phyloP scores from a whole-genome alignment of 1,139 yeast genomes.

The Suhomyces guaymorum region DNA sequence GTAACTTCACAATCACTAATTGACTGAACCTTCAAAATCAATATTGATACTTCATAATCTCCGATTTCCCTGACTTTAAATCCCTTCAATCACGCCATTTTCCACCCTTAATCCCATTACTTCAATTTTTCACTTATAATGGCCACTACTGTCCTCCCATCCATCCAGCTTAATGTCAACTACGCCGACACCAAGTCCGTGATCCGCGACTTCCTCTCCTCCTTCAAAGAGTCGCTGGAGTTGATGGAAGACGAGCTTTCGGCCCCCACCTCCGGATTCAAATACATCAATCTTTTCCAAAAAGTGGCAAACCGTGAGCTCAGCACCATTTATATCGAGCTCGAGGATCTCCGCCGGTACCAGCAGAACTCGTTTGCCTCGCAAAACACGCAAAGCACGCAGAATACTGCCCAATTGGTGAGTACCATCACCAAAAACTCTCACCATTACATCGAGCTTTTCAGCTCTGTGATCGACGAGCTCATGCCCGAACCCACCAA shows the following conservation, averaged over 20 bases:
- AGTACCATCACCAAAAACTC: conserved; percentile 71
- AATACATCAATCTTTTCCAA: conserved; percentile 77
- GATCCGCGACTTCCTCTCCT: conserved; percentile 58
- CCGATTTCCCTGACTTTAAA: too few relatives aligned
- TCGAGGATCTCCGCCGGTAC: conserved; percentile 78
- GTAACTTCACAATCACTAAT: too few relatives aligned
- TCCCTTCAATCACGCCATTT: neutral
- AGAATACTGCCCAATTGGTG: conserved; percentile 44
- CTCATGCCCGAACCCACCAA: conserved; percentile 81
- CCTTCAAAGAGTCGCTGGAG: conserved; percentile 57
- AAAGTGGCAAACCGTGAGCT: conserved; percentile 80
- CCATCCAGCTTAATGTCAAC: conserved; percentile 62
- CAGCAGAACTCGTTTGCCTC: conserved; percentile 49
- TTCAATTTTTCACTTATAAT: conserved; percentile 8
- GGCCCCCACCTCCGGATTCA: conserved; percentile 52
- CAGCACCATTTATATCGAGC: conserved; percentile 67
- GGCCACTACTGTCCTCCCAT: conserved; percentile 48
- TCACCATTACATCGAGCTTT: conserved; percentile 74
- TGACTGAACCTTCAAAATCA: conserved; percentile 1
- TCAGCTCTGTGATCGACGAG: conserved; percentile 73
- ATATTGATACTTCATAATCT: too few relatives aligned
- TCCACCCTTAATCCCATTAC: conserved; percentile 1
- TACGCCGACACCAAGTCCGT: conserved; percentile 55
- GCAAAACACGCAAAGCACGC: too few relatives aligned
- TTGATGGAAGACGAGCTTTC: conserved; percentile 23